These are phyloP conservation scores for Coprinopsis marcescibilis DNA, from an alignment of 768 basidiomycete species.

Conservation along the genomic window DNA sequence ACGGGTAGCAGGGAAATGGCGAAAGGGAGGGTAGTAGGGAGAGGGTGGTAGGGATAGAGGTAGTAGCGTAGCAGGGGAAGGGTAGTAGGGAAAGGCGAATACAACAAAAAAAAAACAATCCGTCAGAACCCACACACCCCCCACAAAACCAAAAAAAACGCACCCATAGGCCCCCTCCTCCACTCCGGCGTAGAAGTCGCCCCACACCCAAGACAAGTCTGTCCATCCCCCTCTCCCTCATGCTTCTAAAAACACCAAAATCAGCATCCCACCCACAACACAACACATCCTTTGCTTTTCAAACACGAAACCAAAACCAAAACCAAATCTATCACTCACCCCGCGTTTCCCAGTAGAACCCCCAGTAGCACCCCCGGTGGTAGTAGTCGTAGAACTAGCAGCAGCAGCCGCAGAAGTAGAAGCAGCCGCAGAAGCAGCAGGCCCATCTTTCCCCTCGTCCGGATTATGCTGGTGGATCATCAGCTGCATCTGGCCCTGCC, in stretches of 20 bases:
- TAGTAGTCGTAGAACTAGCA: not conserved
- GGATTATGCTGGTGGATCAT: conserved; percentile 3
- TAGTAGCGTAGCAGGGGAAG: not conserved
- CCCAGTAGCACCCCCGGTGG: not conserved
- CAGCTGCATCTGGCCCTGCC: conserved; percentile 6
- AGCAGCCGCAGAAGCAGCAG: not conserved
- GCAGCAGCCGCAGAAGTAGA: too few species aligned
- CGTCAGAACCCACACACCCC: conserved; percentile 1
- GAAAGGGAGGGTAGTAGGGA: not conserved
- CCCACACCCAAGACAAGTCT: conserved; percentile 74
- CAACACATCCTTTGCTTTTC: not conserved
- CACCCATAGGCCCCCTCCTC: conserved; percentile 79
- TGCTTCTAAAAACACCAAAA: conserved; percentile 2
- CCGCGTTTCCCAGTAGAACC: not conserved
- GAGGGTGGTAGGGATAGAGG: too few species aligned
- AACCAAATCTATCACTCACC: not conserved
- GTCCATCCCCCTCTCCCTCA: conserved; percentile 35
- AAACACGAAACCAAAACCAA: not conserved
- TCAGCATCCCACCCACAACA: not conserved
- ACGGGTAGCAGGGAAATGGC: not conserved
- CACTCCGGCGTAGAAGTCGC: conserved; percentile 87
- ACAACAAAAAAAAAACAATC: conserved; percentile 11
- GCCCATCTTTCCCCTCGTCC: not conserved
- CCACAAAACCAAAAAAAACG: conserved; percentile 15
- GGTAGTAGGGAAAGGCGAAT: too few species aligned